These are phyloP conservation scores for Aspergillus pseudoterreus DNA, from an alignment of 2,329 filamentous ascomycete species.

Conservation along the genomic window DNA sequence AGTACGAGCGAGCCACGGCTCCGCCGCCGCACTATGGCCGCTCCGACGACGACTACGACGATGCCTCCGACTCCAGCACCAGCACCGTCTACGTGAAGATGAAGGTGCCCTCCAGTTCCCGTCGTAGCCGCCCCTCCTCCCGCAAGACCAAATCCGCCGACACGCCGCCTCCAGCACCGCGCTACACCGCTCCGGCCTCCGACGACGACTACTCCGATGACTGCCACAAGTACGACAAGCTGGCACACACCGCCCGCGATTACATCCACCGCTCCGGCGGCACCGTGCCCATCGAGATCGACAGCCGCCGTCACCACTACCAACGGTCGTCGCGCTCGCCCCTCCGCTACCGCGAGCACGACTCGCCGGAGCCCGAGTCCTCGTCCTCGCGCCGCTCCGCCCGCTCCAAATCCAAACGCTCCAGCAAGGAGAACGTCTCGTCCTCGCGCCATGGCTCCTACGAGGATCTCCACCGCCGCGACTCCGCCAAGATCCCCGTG, in stretches of 20 bases:
- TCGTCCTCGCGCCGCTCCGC: conserved; percentile 25
- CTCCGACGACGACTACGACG: conserved; percentile 28
- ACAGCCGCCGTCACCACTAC: conserved; percentile 21
- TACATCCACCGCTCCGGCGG: conserved; percentile 38
- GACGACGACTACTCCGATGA: conserved; percentile 22
- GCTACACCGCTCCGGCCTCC: too few species aligned
- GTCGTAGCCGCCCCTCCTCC: conserved; percentile 20
- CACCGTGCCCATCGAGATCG: conserved; percentile 16
- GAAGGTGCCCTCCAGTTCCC: conserved; percentile 19
- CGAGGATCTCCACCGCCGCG: conserved; percentile 25
- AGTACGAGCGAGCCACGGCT: conserved; percentile 25
- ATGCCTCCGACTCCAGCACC: conserved; percentile 30
- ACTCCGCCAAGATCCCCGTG: conserved; percentile 20
- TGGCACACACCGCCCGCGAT: conserved; percentile 28
- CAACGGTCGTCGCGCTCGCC: conserved; percentile 32
- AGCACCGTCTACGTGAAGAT: conserved; percentile 16
- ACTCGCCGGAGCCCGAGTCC: conserved; percentile 30
- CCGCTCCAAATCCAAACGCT: conserved; percentile 30
- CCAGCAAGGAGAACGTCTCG: conserved; percentile 20
- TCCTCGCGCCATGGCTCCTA: conserved; percentile 30
- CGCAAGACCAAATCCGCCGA: conserved; percentile 19
- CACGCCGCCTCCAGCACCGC: conserved; percentile 15
- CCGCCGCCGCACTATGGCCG: conserved; percentile 21
- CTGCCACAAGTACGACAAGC: conserved; percentile 31
- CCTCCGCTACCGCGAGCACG: conserved; percentile 25